Base-by-base conservation (phyloP, 164 flowering plant genomes). In the Liquidambar formosana region DNA sequence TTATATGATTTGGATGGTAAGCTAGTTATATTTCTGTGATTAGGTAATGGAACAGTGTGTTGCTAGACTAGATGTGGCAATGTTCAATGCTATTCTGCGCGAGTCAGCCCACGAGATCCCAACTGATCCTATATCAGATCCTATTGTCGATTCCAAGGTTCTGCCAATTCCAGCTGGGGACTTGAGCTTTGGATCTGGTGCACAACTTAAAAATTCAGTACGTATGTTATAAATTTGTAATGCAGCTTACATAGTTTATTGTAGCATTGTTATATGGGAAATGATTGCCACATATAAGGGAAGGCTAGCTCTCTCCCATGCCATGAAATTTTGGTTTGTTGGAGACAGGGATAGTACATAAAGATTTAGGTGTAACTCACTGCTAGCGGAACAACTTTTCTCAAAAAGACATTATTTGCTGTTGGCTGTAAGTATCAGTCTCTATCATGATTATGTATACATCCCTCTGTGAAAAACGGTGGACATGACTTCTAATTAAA, bases 51-150 rank as follows among this genome's bases (percentile, higher is more conserved):
- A 92, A 66, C 92, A 92, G 63, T 93, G 99, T 73, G 81, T 90
- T 52, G 81, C 89, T 33, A 86, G 99, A 82, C 81, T 93, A 52
- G 99, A 96, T 74, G 94, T 93, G 45, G 99, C 99, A 67, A 96
- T 96, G 99, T 96, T 96, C 71, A 96, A 96, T 84, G 99, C 99
- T 44, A 96, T 96, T 73, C 86, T 96, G 22, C 91, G 99, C 21
- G 98, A 96, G 73, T 96, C 99, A 23, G 97, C 83, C 52, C 75
- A 88, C 69, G 96, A 96, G 84, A 96, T 93, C 57, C 99, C 99
- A 28, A 92, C 98, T 26, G 98, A 96, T 83, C 98, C 99, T 73
- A 86, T 96, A 46, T 96, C 99, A 16, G 99, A 96, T 85, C 99
- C 99, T 27, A 93, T 96, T 64, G 78, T 89, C 57, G 98, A 93